Evolutionary conservation across 371 early-diverging fungal genomes (phyloP), one percentile per base, ranked within the genome.

Genomic region (Saksenaea oblongispora): DNA sequence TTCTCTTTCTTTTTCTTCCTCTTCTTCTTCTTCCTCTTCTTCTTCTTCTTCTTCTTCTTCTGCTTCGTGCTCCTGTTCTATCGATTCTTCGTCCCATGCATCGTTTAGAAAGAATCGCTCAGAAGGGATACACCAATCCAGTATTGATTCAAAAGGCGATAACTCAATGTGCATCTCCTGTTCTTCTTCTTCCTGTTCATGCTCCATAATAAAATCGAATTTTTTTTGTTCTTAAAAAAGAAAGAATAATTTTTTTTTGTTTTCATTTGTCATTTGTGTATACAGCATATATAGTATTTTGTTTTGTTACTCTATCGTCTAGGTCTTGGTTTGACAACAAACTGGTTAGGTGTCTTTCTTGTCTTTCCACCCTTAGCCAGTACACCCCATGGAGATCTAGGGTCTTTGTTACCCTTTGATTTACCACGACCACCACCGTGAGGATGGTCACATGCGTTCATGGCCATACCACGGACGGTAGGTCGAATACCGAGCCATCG

Each of bases 401-500:
- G 93, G 56, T 94, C 89, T 73, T 93, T 91, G 71, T 88, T 90
- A 82, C 99, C 97, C 88, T 95, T 95, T 64, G 92, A 91, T 84
- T 95, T 96, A 71, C 93, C 91, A 71, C 93, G 87, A 86, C 99
- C 99, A 88, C 99, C 99, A 83, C 99, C 99, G 78, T 97, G 98
- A 62, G 98, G 96, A 85, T 99, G 99, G 83, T 99, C 98, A 59
- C 86, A 84, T n/a, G 98, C 92, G 84, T 97, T 99, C 97, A 96
- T 96, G 42, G 99, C 99, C 76, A 98, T 95, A 93, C 98, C 96
- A 87, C 99, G 91, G 37, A 99, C 99, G 28, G 90, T 89, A 41
- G 99, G 99, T 66, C 99, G 86, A 72, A 90, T 88, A 37, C 98
- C 98, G 54, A 85, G 69, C 77, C 92, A 87, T 66, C 97, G 79